Conservation (phyloP, 352 stramenopile genomes). For the Phytophthora sojae region DNA sequence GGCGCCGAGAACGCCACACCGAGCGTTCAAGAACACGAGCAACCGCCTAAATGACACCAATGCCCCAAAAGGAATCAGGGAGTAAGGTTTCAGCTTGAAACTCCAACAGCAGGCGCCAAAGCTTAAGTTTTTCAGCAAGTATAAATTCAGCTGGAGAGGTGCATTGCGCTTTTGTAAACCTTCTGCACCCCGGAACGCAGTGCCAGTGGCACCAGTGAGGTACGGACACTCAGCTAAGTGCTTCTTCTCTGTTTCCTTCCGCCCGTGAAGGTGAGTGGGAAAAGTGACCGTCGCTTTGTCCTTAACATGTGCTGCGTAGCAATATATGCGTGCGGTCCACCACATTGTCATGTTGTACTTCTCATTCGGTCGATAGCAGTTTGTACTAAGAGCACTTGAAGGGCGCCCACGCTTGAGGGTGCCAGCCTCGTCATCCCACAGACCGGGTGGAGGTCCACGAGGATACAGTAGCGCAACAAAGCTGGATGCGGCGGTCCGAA, state of each 20-base stretch:
- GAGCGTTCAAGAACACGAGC: conserved; percentile 15
- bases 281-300: neutral
- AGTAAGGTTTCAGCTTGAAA: conserved; percentile 8
- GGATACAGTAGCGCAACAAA: too few relatives aligned
- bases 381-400: conserved; percentile 2
- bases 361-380: conserved; percentile 5
- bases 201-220: too few relatives aligned
- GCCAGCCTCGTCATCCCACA: neutral
- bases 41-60: conserved; percentile 3
- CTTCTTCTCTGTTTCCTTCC: too few relatives aligned
- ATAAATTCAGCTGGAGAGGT: too few relatives aligned
- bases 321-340: conserved; percentile 9
- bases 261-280: neutral
- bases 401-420: conserved; percentile 1
- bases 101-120: conserved; percentile 3
- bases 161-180: too few relatives aligned
- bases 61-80: conserved; percentile 7
- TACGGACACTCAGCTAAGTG: too few relatives aligned
- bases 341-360: conserved; percentile 5
- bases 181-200: too few relatives aligned
- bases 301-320: conserved; percentile 2
- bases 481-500: too few relatives aligned
- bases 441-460: conserved; percentile 4
- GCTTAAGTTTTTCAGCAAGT: neutral
- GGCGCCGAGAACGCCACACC: conserved; percentile 6